phyloP scores from a whole-genome alignment of 306 rosid species.

The Cicer cuneatum region DNA sequence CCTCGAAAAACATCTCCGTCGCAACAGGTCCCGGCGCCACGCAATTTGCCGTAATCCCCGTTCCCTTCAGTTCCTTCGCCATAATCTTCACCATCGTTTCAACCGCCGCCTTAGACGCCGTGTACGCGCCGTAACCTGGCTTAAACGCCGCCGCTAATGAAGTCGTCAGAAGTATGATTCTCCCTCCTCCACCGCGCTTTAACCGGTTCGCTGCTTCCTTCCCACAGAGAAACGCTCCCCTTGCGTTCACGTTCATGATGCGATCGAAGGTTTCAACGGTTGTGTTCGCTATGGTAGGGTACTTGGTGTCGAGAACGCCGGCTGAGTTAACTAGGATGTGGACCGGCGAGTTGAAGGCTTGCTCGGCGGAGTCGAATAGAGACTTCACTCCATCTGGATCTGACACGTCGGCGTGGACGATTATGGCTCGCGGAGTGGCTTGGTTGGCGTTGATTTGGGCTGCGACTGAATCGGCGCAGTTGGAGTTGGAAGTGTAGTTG shows the following conservation, averaged over 20 bases:
- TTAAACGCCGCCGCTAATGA: neutral
- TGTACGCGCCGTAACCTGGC: neutral
- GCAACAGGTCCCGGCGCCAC: conserved; percentile 45
- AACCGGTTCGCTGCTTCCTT: conserved; percentile 57
- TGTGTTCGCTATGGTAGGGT: conserved; percentile 4
- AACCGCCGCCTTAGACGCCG: conserved; percentile 17
- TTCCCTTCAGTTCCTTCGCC: conserved; percentile 67
- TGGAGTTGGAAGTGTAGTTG: conserved; percentile 39
- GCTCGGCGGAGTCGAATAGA: conserved; percentile 3
- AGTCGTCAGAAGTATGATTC: conserved; percentile 30
- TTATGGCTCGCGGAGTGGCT: neutral
- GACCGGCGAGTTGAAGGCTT: conserved; percentile 2
- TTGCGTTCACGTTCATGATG: conserved; percentile 50
- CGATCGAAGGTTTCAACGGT: conserved; percentile 8
- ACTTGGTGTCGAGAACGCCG: neutral
- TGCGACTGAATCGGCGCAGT: conserved; percentile 7
- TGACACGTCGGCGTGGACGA: conserved; percentile 12
- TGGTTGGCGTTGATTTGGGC: conserved; percentile 13
- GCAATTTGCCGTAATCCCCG: conserved; percentile 58
- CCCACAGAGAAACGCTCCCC: conserved; percentile 58
- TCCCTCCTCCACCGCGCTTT: conserved; percentile 62
- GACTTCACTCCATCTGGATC: neutral
- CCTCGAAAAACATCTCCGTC: conserved; percentile 2
- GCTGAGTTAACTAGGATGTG: conserved; percentile 27
- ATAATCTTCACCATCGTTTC: conserved; percentile 54